phyloP scores from a whole-genome alignment of 257 asterid genomes.

The Solanum etuberosum region DNA sequence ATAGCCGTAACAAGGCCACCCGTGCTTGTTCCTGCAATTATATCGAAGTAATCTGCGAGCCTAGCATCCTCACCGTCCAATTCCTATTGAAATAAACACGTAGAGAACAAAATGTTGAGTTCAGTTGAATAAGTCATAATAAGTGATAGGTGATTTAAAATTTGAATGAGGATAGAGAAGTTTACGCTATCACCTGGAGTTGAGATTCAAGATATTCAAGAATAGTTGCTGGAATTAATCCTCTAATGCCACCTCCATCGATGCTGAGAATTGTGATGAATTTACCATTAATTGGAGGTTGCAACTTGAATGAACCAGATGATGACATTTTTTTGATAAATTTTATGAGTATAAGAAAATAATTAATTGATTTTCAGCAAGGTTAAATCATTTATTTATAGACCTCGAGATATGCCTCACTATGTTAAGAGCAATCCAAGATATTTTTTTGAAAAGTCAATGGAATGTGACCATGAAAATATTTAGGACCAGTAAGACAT shows the following conservation, averaged over 20 bases:
- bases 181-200: neutral
- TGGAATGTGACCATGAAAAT: neutral
- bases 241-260: constrained; percentile 66
- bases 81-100: constrained; percentile 7
- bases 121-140: too few relatives aligned
- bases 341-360: neutral
- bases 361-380: neutral
- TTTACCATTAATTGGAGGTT: constrained; percentile 21
- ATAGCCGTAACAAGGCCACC: constrained; percentile 60
- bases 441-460: neutral
- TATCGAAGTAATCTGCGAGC: constrained; percentile 48
- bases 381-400: neutral
- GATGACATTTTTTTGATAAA: neutral
- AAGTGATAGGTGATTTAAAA: neutral
- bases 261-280: constrained; percentile 48
- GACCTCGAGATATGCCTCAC: neutral
- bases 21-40: constrained; percentile 53
- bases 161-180: neutral
- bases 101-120: neutral
- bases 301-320: neutral
- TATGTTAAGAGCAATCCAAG: neutral
- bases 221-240: constrained; percentile 34
- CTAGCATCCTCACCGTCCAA: constrained; percentile 37
- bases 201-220: constrained; percentile 16
- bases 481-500: neutral